Conservation (phyloP, 768 basidiomycete genomes). For the Mycena belliarum region DNA sequence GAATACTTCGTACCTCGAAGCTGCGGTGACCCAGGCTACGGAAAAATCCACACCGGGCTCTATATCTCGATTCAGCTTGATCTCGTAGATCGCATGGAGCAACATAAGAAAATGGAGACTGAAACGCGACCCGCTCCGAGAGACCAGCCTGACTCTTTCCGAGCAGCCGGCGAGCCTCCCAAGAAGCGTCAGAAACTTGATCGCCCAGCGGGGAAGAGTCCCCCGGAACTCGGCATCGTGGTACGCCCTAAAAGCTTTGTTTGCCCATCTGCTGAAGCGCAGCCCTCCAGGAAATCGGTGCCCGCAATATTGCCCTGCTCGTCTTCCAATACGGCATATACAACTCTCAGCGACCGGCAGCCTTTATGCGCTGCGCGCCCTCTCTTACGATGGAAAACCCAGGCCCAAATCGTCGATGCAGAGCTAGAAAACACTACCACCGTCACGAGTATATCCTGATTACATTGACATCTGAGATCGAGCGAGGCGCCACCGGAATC, state of each 20-base stretch:
- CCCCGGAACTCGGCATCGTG: no score
- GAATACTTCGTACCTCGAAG: background rate
- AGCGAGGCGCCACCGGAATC: background rate
- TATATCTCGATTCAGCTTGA: background rate
- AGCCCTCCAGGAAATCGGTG: background rate
- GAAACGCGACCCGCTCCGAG: no score
- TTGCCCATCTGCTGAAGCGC: background rate
- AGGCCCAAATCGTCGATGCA: background rate
- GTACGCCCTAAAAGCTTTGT: background rate
- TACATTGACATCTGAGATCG: background rate
- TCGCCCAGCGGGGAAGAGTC: no score
- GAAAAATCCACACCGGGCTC: background rate
- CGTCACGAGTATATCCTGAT: background rate
- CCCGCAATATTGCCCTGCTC: background rate
- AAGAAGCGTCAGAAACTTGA: no score
- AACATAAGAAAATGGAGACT: background rate
- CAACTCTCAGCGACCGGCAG: background rate
- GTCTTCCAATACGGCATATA: background rate
- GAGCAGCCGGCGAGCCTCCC: no score
- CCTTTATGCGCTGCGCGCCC: background rate
- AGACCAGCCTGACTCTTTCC: no score
- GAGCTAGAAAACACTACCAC: background rate
- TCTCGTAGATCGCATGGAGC: background rate
- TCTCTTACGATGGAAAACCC: background rate
- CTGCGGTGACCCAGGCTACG: background rate